These are phyloP conservation scores for Lepidopterella palustris DNA, from an alignment of 495 filamentous ascomycete genomes.

Conservation along the genomic window DNA sequence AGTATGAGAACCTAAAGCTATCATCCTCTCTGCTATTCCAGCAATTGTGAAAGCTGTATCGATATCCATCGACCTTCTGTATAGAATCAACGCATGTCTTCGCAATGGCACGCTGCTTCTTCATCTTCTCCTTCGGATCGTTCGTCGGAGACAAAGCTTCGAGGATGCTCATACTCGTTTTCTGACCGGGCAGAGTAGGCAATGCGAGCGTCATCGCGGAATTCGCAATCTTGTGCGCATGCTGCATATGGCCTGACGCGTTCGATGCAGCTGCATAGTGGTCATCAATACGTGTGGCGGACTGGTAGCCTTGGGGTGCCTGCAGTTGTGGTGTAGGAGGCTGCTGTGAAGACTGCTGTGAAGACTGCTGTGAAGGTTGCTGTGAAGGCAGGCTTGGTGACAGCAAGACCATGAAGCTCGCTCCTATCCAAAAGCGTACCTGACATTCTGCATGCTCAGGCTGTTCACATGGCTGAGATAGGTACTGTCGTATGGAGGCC, in stretches of 20 bases:
- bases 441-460: slow-evolving; percentile 30
- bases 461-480: slow-evolving; percentile 18
- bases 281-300: slow-evolving; percentile 9
- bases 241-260: slow-evolving; percentile 12
- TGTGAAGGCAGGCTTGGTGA: slow-evolving; percentile 1
- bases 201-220: slow-evolving; percentile 18
- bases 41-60: slow-evolving; percentile 33
- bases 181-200: slow-evolving; percentile 2
- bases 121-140: slow-evolving; percentile 28
- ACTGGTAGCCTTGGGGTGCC: slow-evolving; percentile 23
- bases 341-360: too few relatives aligned
- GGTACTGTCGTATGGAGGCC: slow-evolving; percentile 23
- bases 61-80: slow-evolving; percentile 26
- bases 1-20: slow-evolving; percentile 31
- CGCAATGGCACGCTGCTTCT: slow-evolving; percentile 29
- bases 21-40: slow-evolving; percentile 33
- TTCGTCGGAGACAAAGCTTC: slow-evolving; percentile 22
- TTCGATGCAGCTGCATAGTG: slow-evolving; percentile 14
- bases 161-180: slow-evolving; percentile 22
- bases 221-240: slow-evolving; percentile 8
- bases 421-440: slow-evolving; percentile 24
- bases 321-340: background rate
- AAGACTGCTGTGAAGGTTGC: slow-evolving; percentile 4
- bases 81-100: slow-evolving; percentile 28
- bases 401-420: slow-evolving; percentile 22